Conservation (phyloP, 768 basidiomycete species). For the Ramaria sp. region DNA sequence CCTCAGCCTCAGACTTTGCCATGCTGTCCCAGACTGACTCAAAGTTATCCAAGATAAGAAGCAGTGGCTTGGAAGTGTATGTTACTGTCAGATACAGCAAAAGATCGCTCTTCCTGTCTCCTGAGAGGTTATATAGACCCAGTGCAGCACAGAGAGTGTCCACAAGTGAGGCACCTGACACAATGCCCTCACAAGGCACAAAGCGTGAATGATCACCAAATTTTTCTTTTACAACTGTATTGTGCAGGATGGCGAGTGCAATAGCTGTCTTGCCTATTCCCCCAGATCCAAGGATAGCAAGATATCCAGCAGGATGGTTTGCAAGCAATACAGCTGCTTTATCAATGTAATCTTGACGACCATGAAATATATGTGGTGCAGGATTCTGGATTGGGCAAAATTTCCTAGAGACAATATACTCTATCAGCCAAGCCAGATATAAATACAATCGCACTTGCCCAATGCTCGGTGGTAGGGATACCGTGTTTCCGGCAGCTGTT, state of each 20-base stretch:
- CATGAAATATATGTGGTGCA: neutral
- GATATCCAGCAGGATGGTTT: neutral
- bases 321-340: neutral
- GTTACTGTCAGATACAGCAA: neutral
- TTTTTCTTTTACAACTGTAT: conserved; percentile 13
- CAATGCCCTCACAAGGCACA: conserved; percentile 25
- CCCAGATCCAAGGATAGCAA: conserved; percentile 19
- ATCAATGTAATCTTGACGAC: neutral
- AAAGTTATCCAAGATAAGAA: conserved; percentile 30
- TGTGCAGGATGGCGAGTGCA: conserved; percentile 23
- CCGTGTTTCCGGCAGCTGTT: too few relatives aligned
- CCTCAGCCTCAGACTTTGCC: conserved; percentile 13
- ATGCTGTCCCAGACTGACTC: conserved; percentile 27
- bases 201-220: conserved; percentile 21
- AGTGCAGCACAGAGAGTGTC: conserved; percentile 17
- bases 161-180: conserved; percentile 17
- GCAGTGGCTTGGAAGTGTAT: conserved; percentile 14
- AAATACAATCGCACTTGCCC: too few relatives aligned
- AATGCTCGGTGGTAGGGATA: too few relatives aligned
- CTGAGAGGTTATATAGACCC: conserved; percentile 14
- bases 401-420: too few relatives aligned
- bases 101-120: conserved; percentile 18
- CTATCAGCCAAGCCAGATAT: too few relatives aligned
- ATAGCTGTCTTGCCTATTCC: conserved; percentile 31
- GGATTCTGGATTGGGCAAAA: too few relatives aligned